A percentile compares a stretch with the other conserved stretches of the same genome.
Conservation (phyloP, 441 rosid species). For the Pelargonium myrrhifolium region DNA sequence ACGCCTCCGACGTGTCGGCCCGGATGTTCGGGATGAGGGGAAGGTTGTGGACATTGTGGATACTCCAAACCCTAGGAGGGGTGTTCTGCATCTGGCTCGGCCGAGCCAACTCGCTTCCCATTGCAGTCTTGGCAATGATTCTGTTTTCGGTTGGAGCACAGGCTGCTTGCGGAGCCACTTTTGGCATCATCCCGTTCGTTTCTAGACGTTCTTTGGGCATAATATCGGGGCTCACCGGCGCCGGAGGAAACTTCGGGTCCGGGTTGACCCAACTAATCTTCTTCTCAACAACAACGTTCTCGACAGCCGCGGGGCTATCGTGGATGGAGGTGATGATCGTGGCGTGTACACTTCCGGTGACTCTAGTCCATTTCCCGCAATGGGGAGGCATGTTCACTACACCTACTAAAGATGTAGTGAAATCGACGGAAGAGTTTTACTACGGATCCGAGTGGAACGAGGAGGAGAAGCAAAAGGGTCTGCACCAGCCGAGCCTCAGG, state of each 20-base stretch:
- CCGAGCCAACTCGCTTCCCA: constrained; percentile 48
- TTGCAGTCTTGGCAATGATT: constrained; percentile 59
- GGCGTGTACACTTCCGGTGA: constrained; percentile 59
- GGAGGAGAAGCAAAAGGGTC: constrained; percentile 47
- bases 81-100: constrained; percentile 73
- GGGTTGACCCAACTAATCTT: constrained; percentile 63
- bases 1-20: constrained; percentile 51
- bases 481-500: constrained; percentile 60
- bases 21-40: constrained; percentile 69
- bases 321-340: constrained; percentile 68
- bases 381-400: constrained; percentile 76
- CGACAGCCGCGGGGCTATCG: constrained; percentile 49
- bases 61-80: constrained; percentile 63
- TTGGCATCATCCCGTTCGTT: constrained; percentile 62
- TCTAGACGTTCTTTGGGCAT: constrained; percentile 68
- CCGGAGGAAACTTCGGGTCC: constrained; percentile 79
- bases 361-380: constrained; percentile 63
- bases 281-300: constrained; percentile 43
- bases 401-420: constrained; percentile 35
- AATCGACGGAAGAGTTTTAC: constrained; percentile 53
- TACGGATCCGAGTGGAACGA: constrained; percentile 60
- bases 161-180: constrained; percentile 83
- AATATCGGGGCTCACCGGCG: constrained; percentile 67
- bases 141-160: constrained; percentile 73
- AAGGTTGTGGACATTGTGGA: constrained; percentile 70